A percentile compares a stretch with the other conserved stretches of the same genome.
These are phyloP conservation scores for Zangia roseola DNA, from an alignment of 768 basidiomycete species.

Conservation along the genomic window DNA sequence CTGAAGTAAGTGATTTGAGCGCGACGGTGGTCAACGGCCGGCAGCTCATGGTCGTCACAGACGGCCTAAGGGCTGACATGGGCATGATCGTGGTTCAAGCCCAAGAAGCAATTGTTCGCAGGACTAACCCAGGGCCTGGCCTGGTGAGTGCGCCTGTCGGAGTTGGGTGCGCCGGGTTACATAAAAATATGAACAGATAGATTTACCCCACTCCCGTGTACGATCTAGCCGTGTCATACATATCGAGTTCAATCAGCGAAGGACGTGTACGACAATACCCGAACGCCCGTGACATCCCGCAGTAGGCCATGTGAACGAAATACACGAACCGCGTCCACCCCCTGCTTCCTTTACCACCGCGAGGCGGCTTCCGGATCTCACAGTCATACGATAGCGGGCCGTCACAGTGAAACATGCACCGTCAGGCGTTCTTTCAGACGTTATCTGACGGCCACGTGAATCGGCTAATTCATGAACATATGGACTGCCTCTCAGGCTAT, in stretches of 20 bases:
- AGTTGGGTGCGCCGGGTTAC: slow-evolving; percentile 19
- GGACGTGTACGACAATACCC: background rate
- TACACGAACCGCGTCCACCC: too few relatives aligned
- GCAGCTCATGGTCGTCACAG: slow-evolving; percentile 21
- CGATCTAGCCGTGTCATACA: slow-evolving; percentile 13
- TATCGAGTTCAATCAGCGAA: background rate
- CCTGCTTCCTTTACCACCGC: too few relatives aligned
- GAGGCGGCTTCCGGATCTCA: slow-evolving; percentile 17
- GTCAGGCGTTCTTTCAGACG: too few relatives aligned
- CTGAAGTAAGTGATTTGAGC: slow-evolving; percentile 23
- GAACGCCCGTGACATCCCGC: slow-evolving; percentile 15
- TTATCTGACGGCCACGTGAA: too few relatives aligned
- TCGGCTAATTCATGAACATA: too few relatives aligned
- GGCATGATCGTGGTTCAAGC: slow-evolving; percentile 30
- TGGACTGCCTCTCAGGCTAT: too few relatives aligned
- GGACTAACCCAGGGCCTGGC: background rate
- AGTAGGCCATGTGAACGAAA: slow-evolving; percentile 1
- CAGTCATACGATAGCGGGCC: slow-evolving; percentile 1
- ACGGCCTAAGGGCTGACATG: slow-evolving; percentile 32
- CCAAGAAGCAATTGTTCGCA: slow-evolving; percentile 23
- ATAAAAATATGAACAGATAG: slow-evolving; percentile 17
- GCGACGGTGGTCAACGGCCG: slow-evolving; percentile 17
- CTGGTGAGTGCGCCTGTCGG: background rate
- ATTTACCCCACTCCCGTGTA: background rate
- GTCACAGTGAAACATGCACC: too few relatives aligned